Conservation (phyloP, 164 flowering plant genomes). For the Chimonanthus praecox region DNA sequence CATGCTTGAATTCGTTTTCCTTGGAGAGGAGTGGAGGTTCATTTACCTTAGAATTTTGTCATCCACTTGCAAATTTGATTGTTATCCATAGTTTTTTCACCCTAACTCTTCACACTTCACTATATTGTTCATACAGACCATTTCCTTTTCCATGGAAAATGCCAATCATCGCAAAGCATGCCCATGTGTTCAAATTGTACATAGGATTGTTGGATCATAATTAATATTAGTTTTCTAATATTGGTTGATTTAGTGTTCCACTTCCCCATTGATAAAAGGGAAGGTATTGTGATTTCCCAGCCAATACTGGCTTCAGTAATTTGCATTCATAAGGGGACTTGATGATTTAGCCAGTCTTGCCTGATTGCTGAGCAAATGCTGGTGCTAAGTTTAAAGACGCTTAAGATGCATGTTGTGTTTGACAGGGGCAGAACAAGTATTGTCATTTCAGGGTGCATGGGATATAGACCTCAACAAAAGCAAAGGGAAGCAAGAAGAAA, state of each 20-base stretch:
- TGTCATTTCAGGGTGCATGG: conserved; percentile 38
- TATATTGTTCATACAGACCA: too few relatives aligned
- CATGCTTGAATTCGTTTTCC: too few relatives aligned
- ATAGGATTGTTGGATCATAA: too few relatives aligned
- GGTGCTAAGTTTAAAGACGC: background rate
- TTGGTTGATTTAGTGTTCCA: background rate
- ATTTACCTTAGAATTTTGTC: too few relatives aligned
- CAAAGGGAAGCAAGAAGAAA: conserved; percentile 41
- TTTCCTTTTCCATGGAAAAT: too few relatives aligned
- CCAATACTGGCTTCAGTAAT: background rate
- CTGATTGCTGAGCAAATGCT: background rate
- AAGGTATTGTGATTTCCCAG: background rate
- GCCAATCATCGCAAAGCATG: too few relatives aligned
- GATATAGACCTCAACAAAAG: conserved; percentile 27
- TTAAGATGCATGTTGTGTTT: conserved; percentile 4
- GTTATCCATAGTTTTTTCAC: too few relatives aligned
- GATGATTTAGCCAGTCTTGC: background rate
- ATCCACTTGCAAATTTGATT: too few relatives aligned
- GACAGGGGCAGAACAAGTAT: conserved; percentile 84
- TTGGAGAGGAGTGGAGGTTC: too few relatives aligned
- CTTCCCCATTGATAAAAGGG: background rate
- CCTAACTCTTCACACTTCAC: too few relatives aligned
- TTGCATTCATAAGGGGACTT: background rate
- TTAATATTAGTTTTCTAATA: too few relatives aligned
- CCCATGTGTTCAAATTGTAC: too few relatives aligned